A percentile compares a stretch with the other conserved stretches of the same genome.
These are phyloP conservation scores for Marchantia polymorpha DNA, from an alignment of 225 moss, liverwort and hornwort species.

Conservation along the genomic window DNA sequence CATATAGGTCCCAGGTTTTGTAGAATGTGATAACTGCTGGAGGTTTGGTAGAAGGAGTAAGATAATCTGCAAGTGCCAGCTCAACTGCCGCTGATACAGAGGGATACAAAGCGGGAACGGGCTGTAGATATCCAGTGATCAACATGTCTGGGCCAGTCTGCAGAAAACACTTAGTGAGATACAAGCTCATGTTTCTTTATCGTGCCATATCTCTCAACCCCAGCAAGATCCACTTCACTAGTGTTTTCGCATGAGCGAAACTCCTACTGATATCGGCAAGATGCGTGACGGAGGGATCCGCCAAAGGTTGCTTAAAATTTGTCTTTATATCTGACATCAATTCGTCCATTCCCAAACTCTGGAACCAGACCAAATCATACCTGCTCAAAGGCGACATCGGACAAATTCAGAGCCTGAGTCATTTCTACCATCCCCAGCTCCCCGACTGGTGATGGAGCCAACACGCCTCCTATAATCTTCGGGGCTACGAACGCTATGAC, in stretches of 20 bases:
- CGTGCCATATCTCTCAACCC: not conserved
- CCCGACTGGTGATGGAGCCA: slow-evolving; percentile 89
- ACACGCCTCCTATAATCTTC: slow-evolving; percentile 85
- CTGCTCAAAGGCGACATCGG: slow-evolving; percentile 77
- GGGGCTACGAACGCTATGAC: slow-evolving; percentile 91
- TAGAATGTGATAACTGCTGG: slow-evolving; percentile 68
- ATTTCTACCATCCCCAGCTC: slow-evolving; percentile 97
- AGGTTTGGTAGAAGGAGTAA: slow-evolving; percentile 30
- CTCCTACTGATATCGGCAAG: not conserved
- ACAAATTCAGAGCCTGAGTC: slow-evolving; percentile 85
- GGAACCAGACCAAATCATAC: slow-evolving; percentile 29
- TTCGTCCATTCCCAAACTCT: not conserved
- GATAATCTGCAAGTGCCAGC: slow-evolving; percentile 33
- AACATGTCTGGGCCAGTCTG: slow-evolving; percentile 92
- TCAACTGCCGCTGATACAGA: slow-evolving; percentile 43
- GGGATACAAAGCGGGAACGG: slow-evolving; percentile 57
- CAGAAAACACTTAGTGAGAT: slow-evolving; percentile 15
- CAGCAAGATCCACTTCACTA: not conserved
- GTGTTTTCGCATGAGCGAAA: not conserved
- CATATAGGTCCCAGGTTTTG: slow-evolving; percentile 83
- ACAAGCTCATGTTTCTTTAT: not conserved
- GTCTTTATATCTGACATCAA: not conserved
- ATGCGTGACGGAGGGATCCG: not conserved
- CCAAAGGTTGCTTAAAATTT: not conserved
- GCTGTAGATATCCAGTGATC: slow-evolving; percentile 75